phyloP scores from a whole-genome alignment of 805 yeast genomes.

The Pichia heedii region DNA sequence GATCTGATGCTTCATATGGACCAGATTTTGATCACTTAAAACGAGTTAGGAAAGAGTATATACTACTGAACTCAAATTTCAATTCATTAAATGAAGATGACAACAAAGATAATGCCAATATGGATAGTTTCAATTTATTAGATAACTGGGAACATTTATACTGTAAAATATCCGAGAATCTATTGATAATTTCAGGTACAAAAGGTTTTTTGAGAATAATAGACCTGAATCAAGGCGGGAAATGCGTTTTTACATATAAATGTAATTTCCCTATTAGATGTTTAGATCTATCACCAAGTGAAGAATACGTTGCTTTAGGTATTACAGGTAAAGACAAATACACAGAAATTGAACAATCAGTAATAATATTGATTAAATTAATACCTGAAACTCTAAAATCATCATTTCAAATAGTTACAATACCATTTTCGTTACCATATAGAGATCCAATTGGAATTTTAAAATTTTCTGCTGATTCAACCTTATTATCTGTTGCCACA shows the following conservation, averaged over 20 bases:
- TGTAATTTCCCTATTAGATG: constrained; percentile 75
- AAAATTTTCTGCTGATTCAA: constrained; percentile 63
- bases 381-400: constrained; percentile 1
- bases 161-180: constrained; percentile 50
- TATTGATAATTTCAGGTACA: constrained; percentile 62
- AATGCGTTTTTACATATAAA: constrained; percentile 56
- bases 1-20: constrained; percentile 62
- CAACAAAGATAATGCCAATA: constrained; percentile 13
- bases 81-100: not conserved
- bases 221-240: constrained; percentile 49
- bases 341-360: constrained; percentile 65
- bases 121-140: constrained; percentile 26
- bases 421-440: constrained; percentile 64
- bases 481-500: constrained; percentile 67
- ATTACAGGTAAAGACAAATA: constrained; percentile 70
- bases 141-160: constrained; percentile 50
- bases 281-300: constrained; percentile 58
- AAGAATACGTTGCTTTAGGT: constrained; percentile 64
- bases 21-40: constrained; percentile 32
- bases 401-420: constrained; percentile 16
- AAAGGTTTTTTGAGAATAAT: constrained; percentile 62
- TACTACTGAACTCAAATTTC: constrained; percentile 23
- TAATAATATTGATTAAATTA: constrained; percentile 45
- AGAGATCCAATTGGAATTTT: constrained; percentile 74
- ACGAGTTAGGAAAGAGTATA: constrained; percentile 14